These are phyloP conservation scores for Penicillium palitans DNA, from an alignment of 2,329 filamentous ascomycete species.

Conservation along the genomic window DNA sequence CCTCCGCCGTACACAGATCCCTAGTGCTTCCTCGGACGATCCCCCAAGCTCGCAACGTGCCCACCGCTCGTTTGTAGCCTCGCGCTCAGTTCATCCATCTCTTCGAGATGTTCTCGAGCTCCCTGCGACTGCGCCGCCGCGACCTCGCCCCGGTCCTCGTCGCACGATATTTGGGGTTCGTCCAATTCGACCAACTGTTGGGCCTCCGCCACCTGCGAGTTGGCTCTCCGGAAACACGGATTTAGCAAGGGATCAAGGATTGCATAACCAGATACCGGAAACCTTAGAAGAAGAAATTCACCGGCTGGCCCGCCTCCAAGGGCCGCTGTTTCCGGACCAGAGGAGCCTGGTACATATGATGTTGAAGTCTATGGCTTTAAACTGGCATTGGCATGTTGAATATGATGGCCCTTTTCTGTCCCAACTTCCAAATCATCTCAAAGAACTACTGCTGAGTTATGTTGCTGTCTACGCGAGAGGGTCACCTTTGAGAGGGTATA, in stretches of 20 bases:
- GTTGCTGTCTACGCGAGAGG: constrained; percentile 52
- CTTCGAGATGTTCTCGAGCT: constrained; percentile 48
- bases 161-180: constrained; percentile 36
- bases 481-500: constrained; percentile 40
- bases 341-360: constrained; percentile 53
- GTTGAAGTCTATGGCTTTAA: constrained; percentile 55
- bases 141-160: constrained; percentile 39
- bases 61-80: constrained; percentile 21
- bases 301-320: constrained; percentile 44
- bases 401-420: constrained; percentile 58
- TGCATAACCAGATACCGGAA: constrained; percentile 4
- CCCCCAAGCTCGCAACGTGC: constrained; percentile 12
- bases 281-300: constrained; percentile 26
- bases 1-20: constrained; percentile 46
- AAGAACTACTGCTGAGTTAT: constrained; percentile 58
- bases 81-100: constrained; percentile 48
- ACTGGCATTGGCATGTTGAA: constrained; percentile 58
- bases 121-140: constrained; percentile 45
- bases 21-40: constrained; percentile 22
- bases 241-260: constrained; percentile 1
- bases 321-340: constrained; percentile 37
- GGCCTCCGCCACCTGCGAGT: constrained; percentile 49
- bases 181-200: constrained; percentile 41
- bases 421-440: constrained; percentile 53
- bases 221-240: constrained; percentile 39